Percentiles rank a stretch among this genome's conserved stretches.
These are phyloP conservation scores for Saturnispora besseyi DNA, from an alignment of 805 yeast species.

Conservation along the genomic window DNA sequence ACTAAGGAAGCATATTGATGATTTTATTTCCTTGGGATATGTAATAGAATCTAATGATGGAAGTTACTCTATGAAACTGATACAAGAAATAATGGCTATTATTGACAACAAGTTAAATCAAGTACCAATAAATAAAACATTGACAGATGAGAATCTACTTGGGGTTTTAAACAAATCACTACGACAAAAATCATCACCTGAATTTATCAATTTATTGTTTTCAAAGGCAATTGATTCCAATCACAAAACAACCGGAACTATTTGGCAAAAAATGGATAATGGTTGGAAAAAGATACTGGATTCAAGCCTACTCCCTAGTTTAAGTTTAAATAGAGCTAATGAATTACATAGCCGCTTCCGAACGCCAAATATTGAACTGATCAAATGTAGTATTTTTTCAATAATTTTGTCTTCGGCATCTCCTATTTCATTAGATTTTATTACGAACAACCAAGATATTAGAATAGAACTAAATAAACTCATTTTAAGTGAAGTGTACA, in stretches of 20 bases:
- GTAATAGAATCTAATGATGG: neutral
- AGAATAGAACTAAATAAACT: neutral
- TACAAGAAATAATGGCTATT: neutral
- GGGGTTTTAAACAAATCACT: neutral
- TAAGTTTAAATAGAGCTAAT: neutral
- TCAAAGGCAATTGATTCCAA: neutral
- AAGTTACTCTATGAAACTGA: neutral
- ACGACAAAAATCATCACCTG: neutral
- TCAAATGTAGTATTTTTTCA: constrained; percentile 2
- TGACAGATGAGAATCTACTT: neutral
- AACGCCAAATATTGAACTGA: neutral
- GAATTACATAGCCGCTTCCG: neutral
- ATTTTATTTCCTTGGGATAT: neutral
- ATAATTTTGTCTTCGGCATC: neutral
- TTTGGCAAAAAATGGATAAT: neutral
- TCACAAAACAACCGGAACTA: neutral
- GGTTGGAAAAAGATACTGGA: neutral
- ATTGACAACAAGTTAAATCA: neutral
- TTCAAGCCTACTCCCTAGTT: neutral
- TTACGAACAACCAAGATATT: neutral
- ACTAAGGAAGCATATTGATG: neutral
- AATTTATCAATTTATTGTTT: neutral
- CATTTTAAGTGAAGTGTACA: neutral
- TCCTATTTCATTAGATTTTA: neutral
- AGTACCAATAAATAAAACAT: neutral